A percentile compares a stretch with the other conserved stretches of the same genome.
phyloP scores from a whole-genome alignment of 2,329 filamentous ascomycete species.

The Calycina marina region DNA sequence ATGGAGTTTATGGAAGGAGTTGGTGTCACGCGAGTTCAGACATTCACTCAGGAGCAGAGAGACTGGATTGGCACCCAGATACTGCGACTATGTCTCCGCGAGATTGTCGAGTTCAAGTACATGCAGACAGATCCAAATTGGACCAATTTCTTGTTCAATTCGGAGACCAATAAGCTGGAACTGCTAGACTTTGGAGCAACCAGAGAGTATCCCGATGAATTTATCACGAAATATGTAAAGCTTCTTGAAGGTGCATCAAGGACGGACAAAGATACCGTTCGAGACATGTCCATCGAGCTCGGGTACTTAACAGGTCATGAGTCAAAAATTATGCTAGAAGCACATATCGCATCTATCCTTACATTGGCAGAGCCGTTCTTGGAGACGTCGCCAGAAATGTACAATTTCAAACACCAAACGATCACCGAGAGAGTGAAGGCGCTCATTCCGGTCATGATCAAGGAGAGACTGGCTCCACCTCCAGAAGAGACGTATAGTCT shows the following conservation, averaged over 20 bases:
- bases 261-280: constrained; percentile 48
- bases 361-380: constrained; percentile 89
- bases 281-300: constrained; percentile 55
- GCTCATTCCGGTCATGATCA: constrained; percentile 85
- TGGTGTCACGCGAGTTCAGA: constrained; percentile 66
- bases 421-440: constrained; percentile 86
- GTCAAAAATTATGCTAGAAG: constrained; percentile 71
- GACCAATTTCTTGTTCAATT: constrained; percentile 96
- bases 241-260: constrained; percentile 69
- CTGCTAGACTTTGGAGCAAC: constrained; percentile 92
- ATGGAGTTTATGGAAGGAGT: constrained; percentile 84
- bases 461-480: constrained; percentile 74
- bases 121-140: constrained; percentile 99
- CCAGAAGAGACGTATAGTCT: constrained; percentile 96
- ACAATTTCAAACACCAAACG: constrained; percentile 88
- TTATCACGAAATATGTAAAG: constrained; percentile 66
- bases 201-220: constrained; percentile 66
- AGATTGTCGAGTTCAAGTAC: constrained; percentile 88
- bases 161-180: constrained; percentile 56
- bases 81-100: constrained; percentile 76
- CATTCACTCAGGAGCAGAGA: constrained; percentile 66
- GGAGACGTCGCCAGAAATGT: constrained; percentile 59
- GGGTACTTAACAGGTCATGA: constrained; percentile 91
- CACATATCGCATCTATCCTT: constrained; percentile 75
- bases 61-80: constrained; percentile 97